phyloP scores from a whole-genome alignment of 768 basidiomycete species.

The Trametes gibbosa region DNA sequence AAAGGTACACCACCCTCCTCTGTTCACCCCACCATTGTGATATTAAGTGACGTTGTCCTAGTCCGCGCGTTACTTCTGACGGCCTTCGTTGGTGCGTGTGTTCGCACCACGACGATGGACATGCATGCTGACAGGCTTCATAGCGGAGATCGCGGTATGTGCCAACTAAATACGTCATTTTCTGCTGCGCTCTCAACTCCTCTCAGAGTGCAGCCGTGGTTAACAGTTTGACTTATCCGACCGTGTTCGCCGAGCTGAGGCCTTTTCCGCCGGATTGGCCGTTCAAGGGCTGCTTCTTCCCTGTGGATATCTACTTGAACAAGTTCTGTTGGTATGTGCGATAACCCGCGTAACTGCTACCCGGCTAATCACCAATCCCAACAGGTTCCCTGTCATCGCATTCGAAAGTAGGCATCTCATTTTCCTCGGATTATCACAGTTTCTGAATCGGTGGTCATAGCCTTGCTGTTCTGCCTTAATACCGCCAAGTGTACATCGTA shows the following conservation, averaged over 20 bases:
- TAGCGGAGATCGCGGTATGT: slow-evolving; percentile 4
- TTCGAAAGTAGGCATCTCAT: slow-evolving; percentile 13
- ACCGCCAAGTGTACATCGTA: slow-evolving; percentile 17
- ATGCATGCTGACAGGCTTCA: neutral
- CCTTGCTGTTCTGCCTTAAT: slow-evolving; percentile 17
- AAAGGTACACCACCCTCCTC: neutral
- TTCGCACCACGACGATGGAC: too few species aligned
- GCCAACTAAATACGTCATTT: too few species aligned
- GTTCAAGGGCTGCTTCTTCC: slow-evolving; percentile 10
- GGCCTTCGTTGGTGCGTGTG: neutral
- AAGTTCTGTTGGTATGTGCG: slow-evolving; percentile 10
- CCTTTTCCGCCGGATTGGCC: slow-evolving; percentile 13
- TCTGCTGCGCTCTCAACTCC: neutral
- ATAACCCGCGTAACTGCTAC: too few species aligned
- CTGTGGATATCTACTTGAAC: neutral
- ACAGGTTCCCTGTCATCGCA: slow-evolving; percentile 11
- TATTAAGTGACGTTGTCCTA: neutral
- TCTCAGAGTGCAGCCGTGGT: neutral
- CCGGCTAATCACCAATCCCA: neutral
- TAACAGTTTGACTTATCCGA: neutral
- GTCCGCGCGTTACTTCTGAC: neutral
- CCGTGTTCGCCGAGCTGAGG: neutral
- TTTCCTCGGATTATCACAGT: neutral
- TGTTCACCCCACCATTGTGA: neutral
- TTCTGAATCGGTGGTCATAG: neutral